A percentile compares a stretch with the other conserved stretches of the same genome.
Conservation (phyloP, 1,284 basidiomycete species). For the Ceratobasidium sp. region DNA sequence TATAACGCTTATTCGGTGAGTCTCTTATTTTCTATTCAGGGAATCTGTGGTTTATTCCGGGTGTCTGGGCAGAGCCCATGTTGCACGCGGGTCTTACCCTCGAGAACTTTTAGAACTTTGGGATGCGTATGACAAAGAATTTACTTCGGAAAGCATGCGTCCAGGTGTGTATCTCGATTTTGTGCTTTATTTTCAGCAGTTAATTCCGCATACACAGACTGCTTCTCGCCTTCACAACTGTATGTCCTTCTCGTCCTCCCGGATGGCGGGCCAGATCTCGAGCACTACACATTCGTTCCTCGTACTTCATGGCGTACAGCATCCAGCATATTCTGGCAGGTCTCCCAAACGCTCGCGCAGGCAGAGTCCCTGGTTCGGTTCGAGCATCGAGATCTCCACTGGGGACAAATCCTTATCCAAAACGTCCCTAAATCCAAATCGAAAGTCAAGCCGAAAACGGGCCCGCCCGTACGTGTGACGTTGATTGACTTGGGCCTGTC, state of each 20-base stretch:
- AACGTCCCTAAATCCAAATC: neutral
- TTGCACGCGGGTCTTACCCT: slow-evolving; percentile 89
- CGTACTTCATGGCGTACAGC: slow-evolving; percentile 84
- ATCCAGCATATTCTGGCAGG: slow-evolving; percentile 90
- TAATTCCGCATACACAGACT: slow-evolving; percentile 61
- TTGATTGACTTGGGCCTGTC: slow-evolving; percentile 89
- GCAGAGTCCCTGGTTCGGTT: slow-evolving; percentile 85
- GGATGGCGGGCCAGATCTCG: slow-evolving; percentile 90
- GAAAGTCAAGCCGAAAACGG: slow-evolving; percentile 70
- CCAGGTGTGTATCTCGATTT: slow-evolving; percentile 68
- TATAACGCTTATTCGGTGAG: slow-evolving; percentile 74
- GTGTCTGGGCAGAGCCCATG: slow-evolving; percentile 65
- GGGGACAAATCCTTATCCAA: too few species aligned
- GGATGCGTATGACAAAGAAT: slow-evolving; percentile 80
- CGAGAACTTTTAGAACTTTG: slow-evolving; percentile 79
- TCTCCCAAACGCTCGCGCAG: slow-evolving; percentile 75
- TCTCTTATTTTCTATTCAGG: slow-evolving; percentile 17
- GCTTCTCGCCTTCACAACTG: slow-evolving; percentile 75
- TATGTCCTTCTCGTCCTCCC: slow-evolving; percentile 91
- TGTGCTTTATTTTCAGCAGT: neutral
- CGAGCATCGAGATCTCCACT: slow-evolving; percentile 78
- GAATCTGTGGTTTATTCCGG: neutral
- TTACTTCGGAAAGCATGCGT: slow-evolving; percentile 85
- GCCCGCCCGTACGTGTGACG: slow-evolving; percentile 60
- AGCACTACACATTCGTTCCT: slow-evolving; percentile 73